These are phyloP conservation scores for Nicotiana tomentosiformis DNA, from an alignment of 257 asterid species.

Conservation along the genomic window DNA sequence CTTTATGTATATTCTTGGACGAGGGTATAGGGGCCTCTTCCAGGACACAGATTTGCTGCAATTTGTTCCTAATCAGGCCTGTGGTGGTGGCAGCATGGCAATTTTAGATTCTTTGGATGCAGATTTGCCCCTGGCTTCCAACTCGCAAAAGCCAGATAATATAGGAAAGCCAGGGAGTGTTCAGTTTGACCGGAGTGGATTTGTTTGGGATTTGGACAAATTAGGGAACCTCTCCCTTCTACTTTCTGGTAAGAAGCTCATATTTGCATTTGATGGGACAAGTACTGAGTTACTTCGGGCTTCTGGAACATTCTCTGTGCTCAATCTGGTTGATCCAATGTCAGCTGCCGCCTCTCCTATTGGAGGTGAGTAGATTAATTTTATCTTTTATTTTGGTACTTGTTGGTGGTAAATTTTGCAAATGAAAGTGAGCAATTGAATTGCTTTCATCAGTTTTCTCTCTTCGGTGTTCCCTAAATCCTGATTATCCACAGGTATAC, in stretches of 20 bases:
- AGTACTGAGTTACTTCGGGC: slow-evolving; percentile 78
- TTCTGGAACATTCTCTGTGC: slow-evolving; percentile 85
- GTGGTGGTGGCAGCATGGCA: slow-evolving; percentile 99
- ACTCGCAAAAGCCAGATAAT: slow-evolving; percentile 68
- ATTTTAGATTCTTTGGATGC: slow-evolving; percentile 92
- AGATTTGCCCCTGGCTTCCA: slow-evolving; percentile 58
- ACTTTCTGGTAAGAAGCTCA: slow-evolving; percentile 85
- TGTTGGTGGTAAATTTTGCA: not conserved
- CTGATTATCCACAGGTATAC: slow-evolving; percentile 62
- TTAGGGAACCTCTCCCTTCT: slow-evolving; percentile 76
- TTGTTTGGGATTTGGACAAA: slow-evolving; percentile 96
- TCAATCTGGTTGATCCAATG: slow-evolving; percentile 96
- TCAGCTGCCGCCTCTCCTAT: slow-evolving; percentile 99
- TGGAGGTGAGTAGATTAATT: slow-evolving; percentile 64
- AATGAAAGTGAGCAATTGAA: not conserved
- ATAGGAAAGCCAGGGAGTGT: slow-evolving; percentile 64
- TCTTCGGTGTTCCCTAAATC: slow-evolving; percentile 15
- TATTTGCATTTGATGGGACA: slow-evolving; percentile 98
- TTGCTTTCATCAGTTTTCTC: slow-evolving; percentile 13
- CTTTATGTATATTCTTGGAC: slow-evolving; percentile 92
- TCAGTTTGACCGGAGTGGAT: slow-evolving; percentile 81
- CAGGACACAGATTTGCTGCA: slow-evolving; percentile 85
- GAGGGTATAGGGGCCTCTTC: slow-evolving; percentile 95
- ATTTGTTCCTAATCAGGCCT: slow-evolving; percentile 96
- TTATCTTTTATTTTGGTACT: not conserved